phyloP scores from a whole-genome alignment of 1,139 yeast genomes.

The Suhomyces taliae region DNA sequence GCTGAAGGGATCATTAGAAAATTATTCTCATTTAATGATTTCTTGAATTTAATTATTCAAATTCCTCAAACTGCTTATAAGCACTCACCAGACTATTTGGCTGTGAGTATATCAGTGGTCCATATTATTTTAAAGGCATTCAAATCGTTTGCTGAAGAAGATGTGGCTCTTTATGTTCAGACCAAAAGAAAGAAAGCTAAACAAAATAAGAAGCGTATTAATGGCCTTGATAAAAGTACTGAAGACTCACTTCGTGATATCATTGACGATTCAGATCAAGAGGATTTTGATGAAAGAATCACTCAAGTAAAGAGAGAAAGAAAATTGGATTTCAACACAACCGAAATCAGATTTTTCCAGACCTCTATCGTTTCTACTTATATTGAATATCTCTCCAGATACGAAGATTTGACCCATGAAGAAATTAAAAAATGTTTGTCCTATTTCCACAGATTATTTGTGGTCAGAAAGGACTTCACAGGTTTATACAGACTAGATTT shows the following conservation, averaged over 20 bases:
- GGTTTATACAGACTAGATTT: constrained; percentile 75
- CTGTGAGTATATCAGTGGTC: constrained; percentile 63
- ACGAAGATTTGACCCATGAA: constrained; percentile 57
- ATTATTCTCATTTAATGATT: constrained; percentile 63
- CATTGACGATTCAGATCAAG: constrained; percentile 46
- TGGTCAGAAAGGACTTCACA: constrained; percentile 57
- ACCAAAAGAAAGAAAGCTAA: constrained; percentile 39
- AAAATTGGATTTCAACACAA: constrained; percentile 46
- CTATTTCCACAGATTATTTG: constrained; percentile 72
- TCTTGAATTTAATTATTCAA: constrained; percentile 56
- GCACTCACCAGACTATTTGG: constrained; percentile 64
- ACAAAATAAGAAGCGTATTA: constrained; percentile 15
- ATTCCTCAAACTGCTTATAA: constrained; percentile 67
- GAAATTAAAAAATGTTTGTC: constrained; percentile 66
- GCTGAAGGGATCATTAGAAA: constrained; percentile 51
- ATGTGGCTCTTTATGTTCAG: constrained; percentile 55
- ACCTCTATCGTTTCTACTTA: constrained; percentile 51
- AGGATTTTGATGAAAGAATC: constrained; percentile 44
- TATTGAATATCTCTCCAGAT: constrained; percentile 52
- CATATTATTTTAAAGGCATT: constrained; percentile 67
- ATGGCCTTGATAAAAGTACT: constrained; percentile 28
- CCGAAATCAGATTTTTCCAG: constrained; percentile 44
- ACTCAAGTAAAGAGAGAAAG: constrained; percentile 45
- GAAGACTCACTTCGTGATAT: constrained; percentile 33
- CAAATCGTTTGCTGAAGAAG: constrained; percentile 65